Evolutionary conservation across 1,284 basidiomycete genomes (phyloP).

Genomic region (Microbotryum saponariae): DNA sequence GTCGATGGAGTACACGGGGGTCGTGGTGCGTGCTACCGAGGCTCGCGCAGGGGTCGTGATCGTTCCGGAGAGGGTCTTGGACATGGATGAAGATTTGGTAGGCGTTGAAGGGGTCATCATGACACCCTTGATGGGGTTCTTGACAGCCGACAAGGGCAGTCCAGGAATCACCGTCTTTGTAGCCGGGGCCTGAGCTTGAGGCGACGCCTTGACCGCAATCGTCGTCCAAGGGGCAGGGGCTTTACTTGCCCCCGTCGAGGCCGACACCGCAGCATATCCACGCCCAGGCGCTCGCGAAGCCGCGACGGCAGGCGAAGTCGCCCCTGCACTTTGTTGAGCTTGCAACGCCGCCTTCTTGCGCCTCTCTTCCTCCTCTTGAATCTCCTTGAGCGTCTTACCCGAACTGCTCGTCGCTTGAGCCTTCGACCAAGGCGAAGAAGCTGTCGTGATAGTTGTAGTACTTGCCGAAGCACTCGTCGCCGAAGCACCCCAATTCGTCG

Average conservation of each 20-base stretch:
- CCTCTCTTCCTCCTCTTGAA: constrained; percentile 91
- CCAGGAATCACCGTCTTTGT: constrained; percentile 25
- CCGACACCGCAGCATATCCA: too few relatives aligned
- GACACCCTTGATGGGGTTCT: too few relatives aligned
- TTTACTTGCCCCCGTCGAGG: too few relatives aligned
- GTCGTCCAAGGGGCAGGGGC: constrained; percentile 22
- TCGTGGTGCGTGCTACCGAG: constrained; percentile 32
- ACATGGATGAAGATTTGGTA: constrained; percentile 41
- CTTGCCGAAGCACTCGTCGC: constrained; percentile 50
- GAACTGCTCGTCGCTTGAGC: constrained; percentile 22
- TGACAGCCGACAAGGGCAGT: constrained; percentile 3
- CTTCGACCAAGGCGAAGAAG: constrained; percentile 41
- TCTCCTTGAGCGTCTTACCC: constrained; percentile 90
- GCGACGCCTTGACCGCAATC: constrained; percentile 18
- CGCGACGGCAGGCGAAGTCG: too few relatives aligned
- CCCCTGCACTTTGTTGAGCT: constrained; percentile 28
- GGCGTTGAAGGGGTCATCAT: constrained; percentile 28
- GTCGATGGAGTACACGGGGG: constrained; percentile 42
- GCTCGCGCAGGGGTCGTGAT: constrained; percentile 14
- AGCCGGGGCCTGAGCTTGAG: not conserved
- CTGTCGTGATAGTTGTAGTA: constrained; percentile 41
- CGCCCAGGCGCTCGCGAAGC: too few relatives aligned
- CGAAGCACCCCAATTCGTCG: constrained; percentile 61
- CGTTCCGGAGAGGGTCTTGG: not conserved
- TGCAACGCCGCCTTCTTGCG: constrained; percentile 55